Base-by-base conservation (phyloP, 2,329 filamentous ascomycete species). In the Penicillium expansum region DNA sequence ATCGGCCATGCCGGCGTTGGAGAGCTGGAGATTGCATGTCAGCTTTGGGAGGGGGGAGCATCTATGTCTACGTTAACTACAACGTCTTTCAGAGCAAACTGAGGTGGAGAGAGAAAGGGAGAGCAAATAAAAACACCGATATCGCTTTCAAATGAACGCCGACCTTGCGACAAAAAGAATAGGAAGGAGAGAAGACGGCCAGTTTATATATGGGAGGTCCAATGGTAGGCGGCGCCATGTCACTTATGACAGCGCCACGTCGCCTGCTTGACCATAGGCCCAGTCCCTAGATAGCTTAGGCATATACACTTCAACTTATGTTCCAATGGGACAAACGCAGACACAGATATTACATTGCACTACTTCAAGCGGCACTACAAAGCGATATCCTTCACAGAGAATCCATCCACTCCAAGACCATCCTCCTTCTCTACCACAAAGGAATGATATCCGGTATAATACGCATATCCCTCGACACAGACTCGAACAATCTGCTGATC, bases 351-450 rank as follows among this genome's bases (percentile, higher is more conserved):
- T 20, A 16, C 7, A 11, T n/a, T 33, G 5, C 5, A 22, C 27
- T 18, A 35, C 13, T 9, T 33, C 30, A 38, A 8, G 44, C 16
- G 16, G 24, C 24, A 9, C 29, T 57, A 38, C 18, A 52, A 41
- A 20, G 48, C 32, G 24, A 53, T 44, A 11, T 62, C 58, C 33
- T 51, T 56, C n/a, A 57, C 18, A 18, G 43, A 60, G 20, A 59
- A 62, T 10, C 57, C 57, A 42, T 59, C 55, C 2, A 60, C 27
- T 4, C 58, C 57, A 8, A 62, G 52, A 1, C 60, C 54, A 35
- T 62, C 60, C 20, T 56, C 56, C 13, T 48, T 45, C 20, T 62
- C 61, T 18, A 62, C 48, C 6, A 59, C 48, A 18, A 64, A 62
- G 7, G 48, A 39, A 22, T 58, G 55, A 30, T 57, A 52, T 20